Percentiles rank a stretch among this genome's conserved stretches.
Evolutionary conservation across 441 rosid species (phyloP).

Genomic region (Gossypium trilobum): DNA sequence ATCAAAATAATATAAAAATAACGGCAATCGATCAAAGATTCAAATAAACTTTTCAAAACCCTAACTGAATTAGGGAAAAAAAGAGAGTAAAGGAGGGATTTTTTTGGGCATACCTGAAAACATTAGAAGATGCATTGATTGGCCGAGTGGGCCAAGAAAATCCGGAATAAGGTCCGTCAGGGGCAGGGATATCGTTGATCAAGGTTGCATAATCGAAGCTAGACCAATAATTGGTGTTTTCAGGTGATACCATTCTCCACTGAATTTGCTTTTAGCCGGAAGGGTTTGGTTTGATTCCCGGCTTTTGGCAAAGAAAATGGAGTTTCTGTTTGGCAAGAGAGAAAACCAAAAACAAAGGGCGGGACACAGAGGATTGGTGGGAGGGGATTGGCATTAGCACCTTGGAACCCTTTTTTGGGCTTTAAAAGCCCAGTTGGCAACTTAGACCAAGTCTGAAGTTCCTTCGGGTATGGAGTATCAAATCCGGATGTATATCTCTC

Average conservation of each 20-base stretch:
- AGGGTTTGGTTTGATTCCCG: background rate
- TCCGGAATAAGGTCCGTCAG: constrained; percentile 41
- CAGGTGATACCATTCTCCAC: constrained; percentile 63
- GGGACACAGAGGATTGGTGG: too few relatives aligned
- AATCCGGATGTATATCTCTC: too few relatives aligned
- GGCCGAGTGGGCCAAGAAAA: constrained; percentile 64
- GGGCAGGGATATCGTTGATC: constrained; percentile 58
- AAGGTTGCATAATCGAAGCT: constrained; percentile 38
- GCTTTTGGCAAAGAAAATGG: background rate
- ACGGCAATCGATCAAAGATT: background rate
- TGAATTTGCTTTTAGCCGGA: constrained; percentile 15
- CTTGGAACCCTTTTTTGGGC: too few relatives aligned
- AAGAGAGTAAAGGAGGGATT: background rate
- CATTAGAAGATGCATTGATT: constrained; percentile 39
- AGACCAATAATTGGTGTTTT: constrained; percentile 62
- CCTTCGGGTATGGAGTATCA: too few relatives aligned
- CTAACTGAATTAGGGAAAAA: background rate
- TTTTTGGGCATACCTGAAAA: background rate
- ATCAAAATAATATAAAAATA: background rate
- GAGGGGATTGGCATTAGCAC: too few relatives aligned
- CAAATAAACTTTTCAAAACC: background rate
- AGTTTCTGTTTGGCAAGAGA: background rate
- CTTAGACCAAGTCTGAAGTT: too few relatives aligned
- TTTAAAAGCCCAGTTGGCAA: too few relatives aligned
- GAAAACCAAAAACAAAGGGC: background rate